These are phyloP conservation scores for Aspergillus ustus DNA, from an alignment of 2,329 filamentous ascomycete species.

Conservation along the genomic window DNA sequence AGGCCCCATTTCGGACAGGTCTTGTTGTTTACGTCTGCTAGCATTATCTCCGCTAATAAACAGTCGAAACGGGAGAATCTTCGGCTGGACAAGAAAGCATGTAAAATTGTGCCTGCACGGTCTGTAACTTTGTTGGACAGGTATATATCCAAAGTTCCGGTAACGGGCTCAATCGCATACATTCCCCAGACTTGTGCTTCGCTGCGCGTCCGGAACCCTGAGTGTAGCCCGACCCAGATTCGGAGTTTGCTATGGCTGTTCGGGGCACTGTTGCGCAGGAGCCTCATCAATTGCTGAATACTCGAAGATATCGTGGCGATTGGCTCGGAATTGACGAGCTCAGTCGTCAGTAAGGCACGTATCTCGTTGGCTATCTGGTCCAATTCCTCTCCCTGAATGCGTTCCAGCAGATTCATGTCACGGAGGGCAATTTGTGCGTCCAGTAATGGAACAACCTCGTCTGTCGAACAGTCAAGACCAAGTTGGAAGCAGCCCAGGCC, in stretches of 20 bases:
- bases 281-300: constrained; percentile 10
- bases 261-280: constrained; percentile 1
- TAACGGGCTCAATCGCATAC: constrained; percentile 15
- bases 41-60: constrained; percentile 34
- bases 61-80: constrained; percentile 33
- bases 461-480: constrained; percentile 26
- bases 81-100: constrained; percentile 42
- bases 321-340: background rate
- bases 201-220: constrained; percentile 24
- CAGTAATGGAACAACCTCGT: constrained; percentile 28
- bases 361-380: constrained; percentile 23
- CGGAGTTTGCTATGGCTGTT: constrained; percentile 13
- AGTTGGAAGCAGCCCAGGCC: constrained; percentile 35
- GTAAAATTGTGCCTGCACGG: constrained; percentile 38
- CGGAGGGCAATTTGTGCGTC: constrained; percentile 26
- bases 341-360: constrained; percentile 19
- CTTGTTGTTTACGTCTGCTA: constrained; percentile 28
- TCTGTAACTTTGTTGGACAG: constrained; percentile 39
- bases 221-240: constrained; percentile 27
- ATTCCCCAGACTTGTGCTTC: constrained; percentile 26
- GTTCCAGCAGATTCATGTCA: constrained; percentile 28
- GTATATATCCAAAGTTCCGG: constrained; percentile 31
- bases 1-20: constrained; percentile 23
- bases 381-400: constrained; percentile 23
- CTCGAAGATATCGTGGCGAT: background rate